Percentiles rank a stretch among this genome's conserved stretches.
phyloP scores from a whole-genome alignment of 1,139 yeast species.

The Candida glucosophila region DNA sequence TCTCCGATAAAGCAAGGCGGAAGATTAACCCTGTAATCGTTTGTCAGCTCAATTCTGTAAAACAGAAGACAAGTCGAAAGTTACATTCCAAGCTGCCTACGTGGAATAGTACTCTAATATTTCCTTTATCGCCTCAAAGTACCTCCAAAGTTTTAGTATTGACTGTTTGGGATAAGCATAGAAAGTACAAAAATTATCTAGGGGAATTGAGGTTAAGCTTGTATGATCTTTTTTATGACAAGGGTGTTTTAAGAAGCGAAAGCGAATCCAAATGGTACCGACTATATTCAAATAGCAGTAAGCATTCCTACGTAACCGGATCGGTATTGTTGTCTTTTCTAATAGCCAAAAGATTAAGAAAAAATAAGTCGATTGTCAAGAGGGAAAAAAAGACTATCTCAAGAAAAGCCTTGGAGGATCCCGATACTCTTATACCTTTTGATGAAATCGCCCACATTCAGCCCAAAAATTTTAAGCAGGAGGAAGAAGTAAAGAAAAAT shows the following conservation, averaged over 20 bases:
- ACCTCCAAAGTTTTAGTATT: conserved; percentile 22
- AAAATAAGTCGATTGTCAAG: conserved; percentile 5
- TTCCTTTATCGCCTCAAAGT: conserved; percentile 25
- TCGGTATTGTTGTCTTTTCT: conserved; percentile 42
- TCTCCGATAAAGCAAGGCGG: conserved; percentile 2
- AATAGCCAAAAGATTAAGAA: conserved; percentile 11
- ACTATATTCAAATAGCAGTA: conserved; percentile 36
- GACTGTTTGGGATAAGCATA: conserved; percentile 40
- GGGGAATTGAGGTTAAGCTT: conserved; percentile 50
- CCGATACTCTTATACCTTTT: too few species aligned
- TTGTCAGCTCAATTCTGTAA: conserved; percentile 22
- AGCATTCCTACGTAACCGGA: conserved; percentile 50
- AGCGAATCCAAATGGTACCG: conserved; percentile 42
- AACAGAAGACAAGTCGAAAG: conserved; percentile 24
- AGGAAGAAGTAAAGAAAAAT: too few species aligned
- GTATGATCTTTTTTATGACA: conserved; percentile 27
- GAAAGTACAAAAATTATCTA: conserved; percentile 38
- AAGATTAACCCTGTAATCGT: conserved; percentile 30
- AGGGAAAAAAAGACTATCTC: too few species aligned
- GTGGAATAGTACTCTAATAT: conserved; percentile 32
- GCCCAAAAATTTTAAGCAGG: too few species aligned
- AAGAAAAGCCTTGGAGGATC: too few species aligned
- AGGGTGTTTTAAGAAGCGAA: conserved; percentile 10
- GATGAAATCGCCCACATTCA: too few species aligned
- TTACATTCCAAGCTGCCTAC: conserved; percentile 34